Percentiles rank a stretch among this genome's conserved stretches.
These are phyloP conservation scores for Pythium insidiosum DNA, from an alignment of 352 stramenopile genomes.

Conservation along the genomic window DNA sequence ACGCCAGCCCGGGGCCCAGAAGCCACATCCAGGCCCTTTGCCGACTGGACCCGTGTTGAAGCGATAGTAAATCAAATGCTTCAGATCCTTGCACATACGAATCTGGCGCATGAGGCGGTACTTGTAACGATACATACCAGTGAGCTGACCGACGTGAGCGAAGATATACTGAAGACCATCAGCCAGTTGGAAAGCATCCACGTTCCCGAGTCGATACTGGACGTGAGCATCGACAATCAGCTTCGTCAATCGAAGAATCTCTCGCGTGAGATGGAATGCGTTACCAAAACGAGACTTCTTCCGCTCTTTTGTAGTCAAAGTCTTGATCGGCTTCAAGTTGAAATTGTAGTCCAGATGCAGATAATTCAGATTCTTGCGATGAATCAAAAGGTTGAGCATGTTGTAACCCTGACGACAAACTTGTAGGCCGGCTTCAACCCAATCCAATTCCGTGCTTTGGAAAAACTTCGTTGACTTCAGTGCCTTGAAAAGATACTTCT, in stretches of 20 bases:
- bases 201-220: slow-evolving; percentile 99
- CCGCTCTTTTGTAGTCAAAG: slow-evolving; percentile 99
- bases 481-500: slow-evolving; percentile 98
- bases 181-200: slow-evolving; percentile 99
- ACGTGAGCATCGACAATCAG: slow-evolving; percentile 99
- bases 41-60: slow-evolving; percentile 99
- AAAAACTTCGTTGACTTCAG: slow-evolving; percentile 99
- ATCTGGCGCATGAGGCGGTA: slow-evolving; percentile 97
- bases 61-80: slow-evolving; percentile 99
- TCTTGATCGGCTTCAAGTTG: slow-evolving; percentile 99
- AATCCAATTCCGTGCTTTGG: slow-evolving; percentile 98
- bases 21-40: slow-evolving; percentile 98
- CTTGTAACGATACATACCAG: slow-evolving; percentile 99
- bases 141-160: slow-evolving; percentile 99
- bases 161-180: slow-evolving; percentile 99
- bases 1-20: slow-evolving; percentile 98
- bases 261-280: slow-evolving; percentile 93
- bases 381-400: slow-evolving; percentile 99
- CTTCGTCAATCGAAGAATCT: slow-evolving; percentile 99
- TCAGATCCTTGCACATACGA: slow-evolving; percentile 99
- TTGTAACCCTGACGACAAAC: slow-evolving; percentile 99
- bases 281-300: slow-evolving; percentile 99
- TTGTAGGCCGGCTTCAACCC: slow-evolving; percentile 97
- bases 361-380: slow-evolving; percentile 99
- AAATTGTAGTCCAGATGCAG: slow-evolving; percentile 99